These are phyloP conservation scores for Cadophora sp. DNA, from an alignment of 2,329 filamentous ascomycete species.

Conservation along the genomic window DNA sequence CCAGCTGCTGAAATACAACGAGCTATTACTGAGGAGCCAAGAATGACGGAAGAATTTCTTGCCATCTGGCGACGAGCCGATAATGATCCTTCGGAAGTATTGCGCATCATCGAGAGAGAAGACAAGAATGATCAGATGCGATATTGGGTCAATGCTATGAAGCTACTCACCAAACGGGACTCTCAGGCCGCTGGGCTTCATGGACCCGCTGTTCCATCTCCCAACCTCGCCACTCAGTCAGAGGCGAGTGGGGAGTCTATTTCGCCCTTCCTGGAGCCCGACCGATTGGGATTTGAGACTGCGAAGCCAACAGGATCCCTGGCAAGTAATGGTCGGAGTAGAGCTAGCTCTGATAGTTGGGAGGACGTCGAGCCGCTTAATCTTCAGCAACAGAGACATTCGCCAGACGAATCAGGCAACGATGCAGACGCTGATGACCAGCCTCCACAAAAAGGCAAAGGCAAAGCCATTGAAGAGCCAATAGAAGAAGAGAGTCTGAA, in stretches of 20 bases:
- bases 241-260: neutral
- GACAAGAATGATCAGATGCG: conserved; percentile 62
- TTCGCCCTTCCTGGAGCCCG: conserved; percentile 23
- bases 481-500: conserved; percentile 4
- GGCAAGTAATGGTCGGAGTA: conserved; percentile 31
- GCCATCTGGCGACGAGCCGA: conserved; percentile 65
- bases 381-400: conserved; percentile 1
- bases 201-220: neutral
- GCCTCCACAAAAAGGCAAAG: conserved; percentile 30
- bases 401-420: neutral
- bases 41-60: conserved; percentile 51
- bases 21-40: conserved; percentile 38
- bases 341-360: conserved; percentile 38
- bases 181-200: conserved; percentile 3
- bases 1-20: conserved; percentile 41
- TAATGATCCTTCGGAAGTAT: conserved; percentile 63
- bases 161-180: conserved; percentile 32
- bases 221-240: neutral
- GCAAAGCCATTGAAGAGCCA: conserved; percentile 24
- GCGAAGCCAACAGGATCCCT: neutral
- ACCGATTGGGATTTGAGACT: conserved; percentile 1
- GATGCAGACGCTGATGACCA: neutral
- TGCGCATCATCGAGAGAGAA: conserved; percentile 67
- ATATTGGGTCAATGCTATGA: conserved; percentile 64
- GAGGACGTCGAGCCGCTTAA: conserved; percentile 28